A percentile compares a stretch with the other conserved stretches of the same genome.
phyloP scores from a whole-genome alignment of 257 asterid species.

The Petrea volubilis region DNA sequence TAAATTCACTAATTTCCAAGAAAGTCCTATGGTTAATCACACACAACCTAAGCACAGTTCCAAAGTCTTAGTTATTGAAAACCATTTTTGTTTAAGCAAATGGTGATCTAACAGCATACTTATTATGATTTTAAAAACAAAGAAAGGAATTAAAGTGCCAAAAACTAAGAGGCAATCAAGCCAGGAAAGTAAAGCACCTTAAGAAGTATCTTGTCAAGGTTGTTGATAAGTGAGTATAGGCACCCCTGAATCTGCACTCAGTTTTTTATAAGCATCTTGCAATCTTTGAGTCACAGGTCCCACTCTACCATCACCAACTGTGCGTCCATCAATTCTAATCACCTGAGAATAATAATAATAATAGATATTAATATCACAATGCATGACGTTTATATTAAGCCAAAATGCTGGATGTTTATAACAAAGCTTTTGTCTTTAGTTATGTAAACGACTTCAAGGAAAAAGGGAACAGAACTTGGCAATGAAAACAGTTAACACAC shows the following conservation, averaged over 20 bases:
- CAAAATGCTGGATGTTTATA: neutral
- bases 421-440: neutral
- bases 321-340: constrained; percentile 74
- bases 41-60: too few species aligned
- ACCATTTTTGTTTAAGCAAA: too few species aligned
- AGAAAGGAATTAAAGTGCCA: too few species aligned
- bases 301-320: constrained; percentile 72
- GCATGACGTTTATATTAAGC: too few species aligned
- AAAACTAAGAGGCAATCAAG: neutral
- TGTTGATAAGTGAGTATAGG: constrained; percentile 71
- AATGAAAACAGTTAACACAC: neutral
- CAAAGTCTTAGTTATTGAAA: too few species aligned
- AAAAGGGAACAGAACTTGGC: too few species aligned
- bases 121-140: too few species aligned
- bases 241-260: constrained; percentile 68
- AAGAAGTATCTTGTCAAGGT: constrained; percentile 19
- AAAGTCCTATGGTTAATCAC: too few species aligned
- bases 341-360: constrained; percentile 58
- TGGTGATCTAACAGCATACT: too few species aligned
- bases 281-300: constrained; percentile 79
- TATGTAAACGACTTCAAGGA: neutral
- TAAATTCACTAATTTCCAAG: too few species aligned
- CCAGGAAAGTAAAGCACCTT: constrained; percentile 1
- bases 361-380: neutral
- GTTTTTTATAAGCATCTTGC: constrained; percentile 57